Evolutionary conservation across 2,329 filamentous ascomycete species (phyloP).

Genomic region (Aschersonia sp.): DNA sequence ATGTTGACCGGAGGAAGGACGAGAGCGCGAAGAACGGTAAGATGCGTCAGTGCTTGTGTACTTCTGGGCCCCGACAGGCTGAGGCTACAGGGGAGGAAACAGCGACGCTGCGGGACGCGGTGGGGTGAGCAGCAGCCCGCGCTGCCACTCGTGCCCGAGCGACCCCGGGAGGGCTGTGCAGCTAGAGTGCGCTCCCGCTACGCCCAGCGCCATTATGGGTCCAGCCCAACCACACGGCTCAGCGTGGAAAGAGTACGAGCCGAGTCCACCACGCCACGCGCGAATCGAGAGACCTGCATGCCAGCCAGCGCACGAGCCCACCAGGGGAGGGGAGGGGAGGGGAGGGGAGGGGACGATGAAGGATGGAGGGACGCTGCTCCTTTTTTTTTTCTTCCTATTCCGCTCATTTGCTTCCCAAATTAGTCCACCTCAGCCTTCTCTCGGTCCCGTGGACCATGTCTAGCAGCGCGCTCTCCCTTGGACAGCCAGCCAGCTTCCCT

Average conservation of each 20-base stretch:
- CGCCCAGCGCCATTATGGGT: not conserved
- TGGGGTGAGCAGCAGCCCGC: too few species aligned
- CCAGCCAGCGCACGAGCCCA: not conserved
- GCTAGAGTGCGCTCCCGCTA: too few species aligned
- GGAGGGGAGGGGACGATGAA: not conserved
- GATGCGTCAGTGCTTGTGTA: not conserved
- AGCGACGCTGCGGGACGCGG: not conserved
- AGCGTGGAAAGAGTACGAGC: not conserved
- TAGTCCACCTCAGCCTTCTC: too few species aligned
- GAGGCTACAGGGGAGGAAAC: not conserved
- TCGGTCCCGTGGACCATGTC: too few species aligned
- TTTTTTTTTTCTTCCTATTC: not conserved
- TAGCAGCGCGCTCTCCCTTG: not conserved
- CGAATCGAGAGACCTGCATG: not conserved
- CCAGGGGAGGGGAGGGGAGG: too few species aligned
- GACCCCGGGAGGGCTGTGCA: not conserved
- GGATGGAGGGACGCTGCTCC: not conserved
- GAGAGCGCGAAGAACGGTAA: slow-evolving; percentile 1
- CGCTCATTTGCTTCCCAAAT: too few species aligned
- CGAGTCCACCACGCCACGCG: not conserved
- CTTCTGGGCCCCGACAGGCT: not conserved
- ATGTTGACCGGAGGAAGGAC: not conserved
- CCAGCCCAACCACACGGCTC: not conserved
- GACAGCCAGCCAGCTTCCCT: not conserved
- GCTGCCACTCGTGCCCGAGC: not conserved